Conservation (phyloP, 495 filamentous ascomycete genomes). For the Ascodesmis nigricans region DNA sequence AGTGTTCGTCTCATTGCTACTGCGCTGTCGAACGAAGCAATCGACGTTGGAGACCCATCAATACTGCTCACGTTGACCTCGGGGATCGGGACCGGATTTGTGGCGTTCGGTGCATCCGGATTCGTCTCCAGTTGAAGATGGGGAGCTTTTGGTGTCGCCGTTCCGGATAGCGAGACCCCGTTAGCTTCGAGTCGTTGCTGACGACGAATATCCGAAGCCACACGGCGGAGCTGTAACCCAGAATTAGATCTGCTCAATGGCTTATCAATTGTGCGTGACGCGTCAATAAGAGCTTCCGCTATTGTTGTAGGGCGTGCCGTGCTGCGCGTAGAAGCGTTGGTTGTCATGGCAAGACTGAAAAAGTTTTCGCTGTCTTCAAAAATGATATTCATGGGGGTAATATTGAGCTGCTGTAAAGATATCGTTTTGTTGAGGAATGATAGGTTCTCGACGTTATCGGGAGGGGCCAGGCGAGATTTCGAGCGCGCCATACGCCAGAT, state of each 20-base stretch:
- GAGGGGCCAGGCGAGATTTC: constrained; percentile 40
- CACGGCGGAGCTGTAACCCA: constrained; percentile 8
- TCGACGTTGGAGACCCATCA: constrained; percentile 10
- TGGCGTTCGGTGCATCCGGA: constrained; percentile 2
- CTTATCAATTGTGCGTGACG: constrained; percentile 69
- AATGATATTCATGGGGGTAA: constrained; percentile 71
- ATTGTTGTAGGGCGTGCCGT: constrained; percentile 47
- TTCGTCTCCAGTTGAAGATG: constrained; percentile 1
- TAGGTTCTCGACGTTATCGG: too few species aligned
- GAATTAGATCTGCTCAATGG: constrained; percentile 32
- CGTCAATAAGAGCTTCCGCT: constrained; percentile 74
- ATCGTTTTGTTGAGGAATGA: constrained; percentile 43
- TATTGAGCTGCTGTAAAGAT: constrained; percentile 41
- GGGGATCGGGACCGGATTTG: constrained; percentile 13
- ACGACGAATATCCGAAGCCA: constrained; percentile 2
- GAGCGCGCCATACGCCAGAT: constrained; percentile 67
- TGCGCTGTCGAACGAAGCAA: constrained; percentile 15
- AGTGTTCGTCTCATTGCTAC: constrained; percentile 31
- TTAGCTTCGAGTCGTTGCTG: constrained; percentile 1
- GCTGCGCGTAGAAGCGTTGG: constrained; percentile 11
- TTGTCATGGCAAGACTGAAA: constrained; percentile 10
- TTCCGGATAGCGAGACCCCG: constrained; percentile 13
- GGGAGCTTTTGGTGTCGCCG: constrained; percentile 9
- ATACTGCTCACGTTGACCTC: constrained; percentile 10
- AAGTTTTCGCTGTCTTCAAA: constrained; percentile 48